Evolutionary conservation across 208 protist species (phyloP).

Genomic region (Leptomonas seymouri): DNA sequence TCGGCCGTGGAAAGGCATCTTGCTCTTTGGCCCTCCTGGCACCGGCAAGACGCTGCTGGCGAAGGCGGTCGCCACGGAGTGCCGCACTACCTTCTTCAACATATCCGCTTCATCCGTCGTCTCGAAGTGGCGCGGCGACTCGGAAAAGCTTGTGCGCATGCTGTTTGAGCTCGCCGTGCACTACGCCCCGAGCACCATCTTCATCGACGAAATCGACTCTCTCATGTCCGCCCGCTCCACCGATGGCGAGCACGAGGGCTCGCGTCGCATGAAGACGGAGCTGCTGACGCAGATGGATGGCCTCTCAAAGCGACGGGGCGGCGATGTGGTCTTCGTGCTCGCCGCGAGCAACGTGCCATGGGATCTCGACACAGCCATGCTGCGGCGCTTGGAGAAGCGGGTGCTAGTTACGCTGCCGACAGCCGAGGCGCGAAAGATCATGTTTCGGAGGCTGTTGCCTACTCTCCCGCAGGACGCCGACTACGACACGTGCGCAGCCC

Average conservation of each 20-base stretch:
- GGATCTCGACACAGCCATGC: conserved; percentile 94
- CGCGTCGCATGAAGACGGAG: conserved; percentile 94
- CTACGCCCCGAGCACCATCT: conserved; percentile 97
- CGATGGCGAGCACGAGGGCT: conserved; percentile 94
- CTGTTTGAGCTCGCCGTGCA: conserved; percentile 94
- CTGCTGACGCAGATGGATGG: conserved; percentile 95
- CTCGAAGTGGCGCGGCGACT: conserved; percentile 98
- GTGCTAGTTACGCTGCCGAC: conserved; percentile 92
- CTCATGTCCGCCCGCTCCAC: conserved; percentile 94
- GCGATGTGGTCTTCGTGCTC: conserved; percentile 92
- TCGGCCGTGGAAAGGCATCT: conserved; percentile 96
- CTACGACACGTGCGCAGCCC: conserved; percentile 62
- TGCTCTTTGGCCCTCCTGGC: conserved; percentile 97
- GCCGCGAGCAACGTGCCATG: conserved; percentile 94
- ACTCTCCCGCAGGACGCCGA: conserved; percentile 34
- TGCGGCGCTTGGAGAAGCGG: conserved; percentile 92
- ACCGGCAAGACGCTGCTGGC: conserved; percentile 98
- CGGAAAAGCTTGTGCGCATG: conserved; percentile 97
- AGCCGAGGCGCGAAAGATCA: conserved; percentile 49
- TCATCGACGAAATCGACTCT: conserved; percentile 99
- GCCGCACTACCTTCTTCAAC: conserved; percentile 99
- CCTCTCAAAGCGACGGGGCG: conserved; percentile 72
- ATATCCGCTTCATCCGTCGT: conserved; percentile 96
- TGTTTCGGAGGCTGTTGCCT: conserved; percentile 73
- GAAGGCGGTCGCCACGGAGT: conserved; percentile 97